phyloP scores from a whole-genome alignment of 2,329 filamentous ascomycete species.

The Coniochaeta pulveracea region DNA sequence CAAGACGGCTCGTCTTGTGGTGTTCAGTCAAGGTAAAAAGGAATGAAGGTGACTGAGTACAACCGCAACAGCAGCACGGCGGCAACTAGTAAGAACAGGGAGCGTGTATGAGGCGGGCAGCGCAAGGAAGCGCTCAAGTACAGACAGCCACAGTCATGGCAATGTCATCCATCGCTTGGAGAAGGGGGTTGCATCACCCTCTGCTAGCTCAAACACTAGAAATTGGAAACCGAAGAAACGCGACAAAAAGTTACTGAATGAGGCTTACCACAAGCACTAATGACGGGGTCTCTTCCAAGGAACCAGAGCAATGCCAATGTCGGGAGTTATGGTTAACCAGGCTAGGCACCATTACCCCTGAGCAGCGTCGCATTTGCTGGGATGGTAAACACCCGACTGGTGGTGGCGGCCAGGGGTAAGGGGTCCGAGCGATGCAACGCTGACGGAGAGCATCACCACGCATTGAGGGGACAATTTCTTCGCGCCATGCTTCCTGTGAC shows the following conservation, averaged over 20 bases:
- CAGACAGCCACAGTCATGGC: not conserved
- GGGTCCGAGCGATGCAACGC: slow-evolving; percentile 1
- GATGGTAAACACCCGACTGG: slow-evolving; percentile 2
- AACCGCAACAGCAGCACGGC: slow-evolving; percentile 1
- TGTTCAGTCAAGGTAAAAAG: slow-evolving; percentile 1
- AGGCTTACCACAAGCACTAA: not conserved
- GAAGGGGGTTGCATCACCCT: slow-evolving; percentile 1
- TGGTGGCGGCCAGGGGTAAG: not conserved
- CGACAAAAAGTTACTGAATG: not conserved
- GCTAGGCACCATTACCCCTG: too few relatives aligned
- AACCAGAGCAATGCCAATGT: slow-evolving; percentile 1
- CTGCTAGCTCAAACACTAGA: slow-evolving; percentile 1
- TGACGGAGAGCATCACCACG: not conserved
- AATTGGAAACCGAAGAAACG: not conserved
- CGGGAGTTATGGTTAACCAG: slow-evolving; percentile 2
- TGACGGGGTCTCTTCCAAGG: slow-evolving; percentile 2
- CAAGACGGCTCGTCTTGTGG: not conserved
- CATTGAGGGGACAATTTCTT: slow-evolving; percentile 3
- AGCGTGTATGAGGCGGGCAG: not conserved
- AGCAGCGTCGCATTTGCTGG: slow-evolving; percentile 1
- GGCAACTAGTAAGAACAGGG: not conserved
- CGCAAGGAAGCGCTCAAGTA: slow-evolving; percentile 4
- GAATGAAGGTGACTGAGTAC: slow-evolving; percentile 2
- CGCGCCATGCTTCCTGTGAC: too few relatives aligned
- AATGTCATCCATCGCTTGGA: not conserved